Conservation (phyloP, 1,284 basidiomycete genomes). For the Ceratobasidium sp. region DNA sequence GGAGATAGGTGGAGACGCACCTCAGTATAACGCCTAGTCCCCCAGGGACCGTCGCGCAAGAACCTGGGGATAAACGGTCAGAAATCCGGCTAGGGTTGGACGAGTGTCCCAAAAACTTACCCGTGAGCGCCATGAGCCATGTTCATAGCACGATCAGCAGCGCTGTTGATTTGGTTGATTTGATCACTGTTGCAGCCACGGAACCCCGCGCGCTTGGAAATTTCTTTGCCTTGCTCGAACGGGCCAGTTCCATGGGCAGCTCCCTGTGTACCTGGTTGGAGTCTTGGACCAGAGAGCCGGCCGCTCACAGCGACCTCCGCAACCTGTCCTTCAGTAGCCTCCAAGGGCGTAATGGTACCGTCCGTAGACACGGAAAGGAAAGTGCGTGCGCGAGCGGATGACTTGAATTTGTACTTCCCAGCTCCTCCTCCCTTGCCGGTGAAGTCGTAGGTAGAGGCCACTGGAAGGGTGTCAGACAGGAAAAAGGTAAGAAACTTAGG, state of each 20-base stretch:
- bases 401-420: conserved; percentile 42
- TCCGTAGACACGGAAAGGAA: conserved; percentile 39
- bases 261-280: conserved; percentile 36
- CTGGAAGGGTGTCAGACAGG: neutral
- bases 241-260: conserved; percentile 33
- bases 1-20: neutral
- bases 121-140: conserved; percentile 46
- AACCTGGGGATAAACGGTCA: conserved; percentile 29
- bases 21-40: conserved; percentile 38
- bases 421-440: conserved; percentile 35
- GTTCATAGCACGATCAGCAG: conserved; percentile 34
- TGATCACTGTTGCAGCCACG: conserved; percentile 37
- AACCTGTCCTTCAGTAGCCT: conserved; percentile 28
- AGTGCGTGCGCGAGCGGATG: conserved; percentile 38
- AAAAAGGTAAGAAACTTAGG: neutral
- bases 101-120: neutral
- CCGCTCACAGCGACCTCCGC: conserved; percentile 42
- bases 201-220: conserved; percentile 30
- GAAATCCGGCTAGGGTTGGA: neutral
- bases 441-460: conserved; percentile 41
- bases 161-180: conserved; percentile 28
- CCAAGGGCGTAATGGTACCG: conserved; percentile 24
- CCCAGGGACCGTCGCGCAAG: conserved; percentile 38
- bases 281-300: conserved; percentile 28
- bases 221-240: conserved; percentile 22